phyloP scores from a whole-genome alignment of 495 filamentous ascomycete genomes.

The Barbatosphaeria neglecta region DNA sequence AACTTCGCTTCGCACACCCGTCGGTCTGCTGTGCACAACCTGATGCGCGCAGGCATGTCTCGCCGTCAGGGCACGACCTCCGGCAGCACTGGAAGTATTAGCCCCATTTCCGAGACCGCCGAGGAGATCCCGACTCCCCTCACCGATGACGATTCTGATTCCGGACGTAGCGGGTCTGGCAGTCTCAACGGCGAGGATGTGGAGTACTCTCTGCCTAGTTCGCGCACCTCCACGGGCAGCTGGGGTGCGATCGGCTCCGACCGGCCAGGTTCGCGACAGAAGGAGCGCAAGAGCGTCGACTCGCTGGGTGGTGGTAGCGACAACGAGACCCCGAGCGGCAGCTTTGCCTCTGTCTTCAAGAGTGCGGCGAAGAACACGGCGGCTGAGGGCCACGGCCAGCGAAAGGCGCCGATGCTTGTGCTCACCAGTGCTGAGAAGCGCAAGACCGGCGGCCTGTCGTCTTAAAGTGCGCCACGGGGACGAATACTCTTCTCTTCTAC shows the following conservation, averaged over 20 bases:
- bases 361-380: constrained; percentile 30
- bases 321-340: constrained; percentile 21
- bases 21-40: constrained; percentile 78
- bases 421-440: constrained; percentile 85
- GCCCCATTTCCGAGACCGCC: constrained; percentile 70
- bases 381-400: constrained; percentile 52
- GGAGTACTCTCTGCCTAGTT: constrained; percentile 58
- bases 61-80: constrained; percentile 51
- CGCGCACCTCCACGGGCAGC: constrained; percentile 59
- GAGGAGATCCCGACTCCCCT: constrained; percentile 61
- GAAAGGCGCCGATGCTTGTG: constrained; percentile 77
- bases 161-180: constrained; percentile 64
- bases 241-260: constrained; percentile 77
- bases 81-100: constrained; percentile 64
- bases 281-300: constrained; percentile 49
- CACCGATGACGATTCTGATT: constrained; percentile 72
- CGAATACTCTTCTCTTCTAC: constrained; percentile 9
- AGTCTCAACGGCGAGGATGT: constrained; percentile 64
- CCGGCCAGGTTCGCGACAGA: constrained; percentile 47
- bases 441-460: constrained; percentile 51
- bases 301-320: constrained; percentile 46
- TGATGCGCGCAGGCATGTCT: constrained; percentile 82
- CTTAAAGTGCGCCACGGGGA: constrained; percentile 3
- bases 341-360: constrained; percentile 50
- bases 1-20: constrained; percentile 94